Conservation (phyloP, 345 rosid genomes). For the Rubroshorea leprosula region DNA sequence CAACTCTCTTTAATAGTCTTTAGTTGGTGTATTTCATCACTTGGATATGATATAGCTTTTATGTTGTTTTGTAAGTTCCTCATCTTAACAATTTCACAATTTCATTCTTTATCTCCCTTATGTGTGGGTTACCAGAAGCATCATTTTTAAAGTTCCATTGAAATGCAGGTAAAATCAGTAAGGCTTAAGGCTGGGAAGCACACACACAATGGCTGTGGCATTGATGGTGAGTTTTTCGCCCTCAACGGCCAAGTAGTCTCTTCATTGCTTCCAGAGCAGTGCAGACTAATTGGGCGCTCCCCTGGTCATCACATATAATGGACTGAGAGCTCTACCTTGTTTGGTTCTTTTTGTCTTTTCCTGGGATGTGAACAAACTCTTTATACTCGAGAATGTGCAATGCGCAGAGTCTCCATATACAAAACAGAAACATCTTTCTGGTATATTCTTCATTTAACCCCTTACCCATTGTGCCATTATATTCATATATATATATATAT, state of each 20-base stretch:
- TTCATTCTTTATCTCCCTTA: no score
- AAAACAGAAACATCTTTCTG: not conserved
- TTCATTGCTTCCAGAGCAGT: constrained; percentile 84
- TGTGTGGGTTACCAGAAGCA: no score
- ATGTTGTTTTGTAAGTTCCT: no score
- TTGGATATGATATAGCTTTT: no score
- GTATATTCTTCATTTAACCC: constrained; percentile 3
- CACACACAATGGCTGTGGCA: constrained; percentile 80
- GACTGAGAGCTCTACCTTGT: constrained; percentile 12
- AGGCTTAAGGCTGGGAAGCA: constrained; percentile 74
- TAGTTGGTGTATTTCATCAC: no score
- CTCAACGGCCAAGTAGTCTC: constrained; percentile 83
- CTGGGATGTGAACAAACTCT: not conserved
- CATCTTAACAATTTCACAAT: no score
- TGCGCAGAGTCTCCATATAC: constrained; percentile 12
- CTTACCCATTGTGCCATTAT: constrained; percentile 25
- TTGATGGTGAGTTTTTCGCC: constrained; percentile 85
- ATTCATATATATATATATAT: constrained; percentile 11
- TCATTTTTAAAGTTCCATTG: not conserved
- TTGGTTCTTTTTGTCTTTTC: constrained; percentile 5
- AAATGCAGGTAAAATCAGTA: constrained; percentile 81
- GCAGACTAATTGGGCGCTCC: constrained; percentile 79
- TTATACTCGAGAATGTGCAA: constrained; percentile 5
- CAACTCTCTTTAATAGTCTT: no score
- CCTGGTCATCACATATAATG: constrained; percentile 33